A percentile compares a stretch with the other conserved stretches of the same genome.
Evolutionary conservation across 1,284 basidiomycete species (phyloP).

Genomic region (Ceratobasidium sp.): DNA sequence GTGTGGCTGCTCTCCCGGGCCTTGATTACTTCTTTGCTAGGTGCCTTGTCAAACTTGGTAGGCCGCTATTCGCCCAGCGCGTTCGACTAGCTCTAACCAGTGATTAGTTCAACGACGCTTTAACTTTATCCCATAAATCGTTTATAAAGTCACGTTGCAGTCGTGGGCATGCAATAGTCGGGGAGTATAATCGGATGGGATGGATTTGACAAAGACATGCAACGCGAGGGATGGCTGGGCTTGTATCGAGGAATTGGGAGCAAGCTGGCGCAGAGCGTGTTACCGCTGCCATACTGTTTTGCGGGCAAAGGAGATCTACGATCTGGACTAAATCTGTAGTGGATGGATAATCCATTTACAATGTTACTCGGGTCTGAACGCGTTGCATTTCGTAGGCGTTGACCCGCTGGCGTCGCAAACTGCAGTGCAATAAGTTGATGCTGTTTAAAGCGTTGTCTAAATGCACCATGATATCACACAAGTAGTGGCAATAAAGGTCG

Average conservation of each 20-base stretch:
- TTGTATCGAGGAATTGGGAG: conserved; percentile 84
- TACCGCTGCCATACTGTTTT: conserved; percentile 92
- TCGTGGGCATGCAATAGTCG: conserved; percentile 67
- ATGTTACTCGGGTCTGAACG: background rate
- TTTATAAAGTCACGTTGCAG: conserved; percentile 84
- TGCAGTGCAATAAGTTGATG: background rate
- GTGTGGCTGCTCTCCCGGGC: conserved; percentile 64
- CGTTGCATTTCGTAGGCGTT: background rate
- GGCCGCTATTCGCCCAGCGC: conserved; percentile 43
- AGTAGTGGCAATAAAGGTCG: background rate
- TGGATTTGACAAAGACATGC: conserved; percentile 72
- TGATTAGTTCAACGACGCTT: conserved; percentile 67
- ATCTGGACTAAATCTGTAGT: conserved; percentile 45
- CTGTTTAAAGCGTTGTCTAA: background rate
- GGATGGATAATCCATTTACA: background rate
- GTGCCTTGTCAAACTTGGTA: conserved; percentile 83
- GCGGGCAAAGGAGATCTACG: conserved; percentile 71
- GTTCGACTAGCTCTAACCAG: conserved; percentile 16
- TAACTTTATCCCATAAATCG: conserved; percentile 88
- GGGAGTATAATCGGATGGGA: conserved; percentile 72
- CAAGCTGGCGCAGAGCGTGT: conserved; percentile 87
- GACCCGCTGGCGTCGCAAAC: background rate
- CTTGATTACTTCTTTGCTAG: conserved; percentile 90
- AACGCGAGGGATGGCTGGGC: conserved; percentile 78
- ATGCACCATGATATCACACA: background rate